Conservation (phyloP, 495 filamentous ascomycete species). For the Friedmanniomyces simplex region DNA sequence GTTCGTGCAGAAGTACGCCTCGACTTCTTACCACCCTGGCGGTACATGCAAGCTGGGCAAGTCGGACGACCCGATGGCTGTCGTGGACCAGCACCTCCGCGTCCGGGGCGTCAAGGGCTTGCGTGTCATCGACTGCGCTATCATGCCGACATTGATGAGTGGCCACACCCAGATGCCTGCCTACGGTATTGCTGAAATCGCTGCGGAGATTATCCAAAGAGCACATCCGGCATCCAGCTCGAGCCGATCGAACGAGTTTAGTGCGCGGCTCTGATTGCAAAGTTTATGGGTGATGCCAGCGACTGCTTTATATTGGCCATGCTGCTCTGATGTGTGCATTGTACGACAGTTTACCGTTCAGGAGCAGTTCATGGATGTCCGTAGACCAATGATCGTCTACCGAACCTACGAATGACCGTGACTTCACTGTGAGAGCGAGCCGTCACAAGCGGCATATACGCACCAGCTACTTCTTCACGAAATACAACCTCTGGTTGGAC, state of each 20-base stretch:
- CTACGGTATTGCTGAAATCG: constrained; percentile 51
- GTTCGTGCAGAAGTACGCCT: constrained; percentile 18
- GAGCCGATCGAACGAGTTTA: neutral
- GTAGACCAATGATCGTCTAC: no score
- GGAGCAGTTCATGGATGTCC: no score
- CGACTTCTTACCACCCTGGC: constrained; percentile 44
- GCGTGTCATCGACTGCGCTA: constrained; percentile 47
- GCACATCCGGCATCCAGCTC: neutral
- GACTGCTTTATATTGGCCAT: no score
- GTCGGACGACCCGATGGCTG: constrained; percentile 37
- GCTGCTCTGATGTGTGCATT: no score
- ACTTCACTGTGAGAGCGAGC: no score
- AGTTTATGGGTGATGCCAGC: no score
- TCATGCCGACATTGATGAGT: constrained; percentile 45
- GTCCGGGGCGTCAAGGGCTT: constrained; percentile 43
- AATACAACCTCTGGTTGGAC: no score
- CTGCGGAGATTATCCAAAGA: constrained; percentile 40
- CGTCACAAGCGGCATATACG: no score
- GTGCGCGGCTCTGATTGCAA: neutral
- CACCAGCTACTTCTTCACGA: no score
- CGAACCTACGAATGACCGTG: no score
- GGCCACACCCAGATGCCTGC: constrained; percentile 51
- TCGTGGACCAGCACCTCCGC: constrained; percentile 44
- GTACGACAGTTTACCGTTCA: no score
- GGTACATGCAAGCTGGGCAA: constrained; percentile 47